Evolutionary conservation across 1,284 basidiomycete species (phyloP).

Genomic region (Somion occarium): DNA sequence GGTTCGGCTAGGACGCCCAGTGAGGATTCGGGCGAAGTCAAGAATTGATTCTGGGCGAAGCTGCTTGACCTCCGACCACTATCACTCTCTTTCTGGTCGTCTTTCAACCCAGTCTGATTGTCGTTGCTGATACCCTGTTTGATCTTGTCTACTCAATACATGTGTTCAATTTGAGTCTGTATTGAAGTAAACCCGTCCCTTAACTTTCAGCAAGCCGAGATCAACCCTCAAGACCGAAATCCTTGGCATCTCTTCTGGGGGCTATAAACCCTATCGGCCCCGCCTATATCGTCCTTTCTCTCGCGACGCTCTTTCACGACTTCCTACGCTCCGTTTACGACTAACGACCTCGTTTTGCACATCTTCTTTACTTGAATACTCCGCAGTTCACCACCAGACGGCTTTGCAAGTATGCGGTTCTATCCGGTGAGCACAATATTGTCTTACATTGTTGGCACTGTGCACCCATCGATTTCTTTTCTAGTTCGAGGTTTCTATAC

Average conservation of each 20-base stretch:
- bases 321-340: neutral
- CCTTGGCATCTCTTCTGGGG: neutral
- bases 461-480: neutral
- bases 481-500: slow-evolving; percentile 65
- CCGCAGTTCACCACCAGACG: neutral
- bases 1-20: too few relatives aligned
- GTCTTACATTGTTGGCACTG: neutral
- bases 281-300: slow-evolving; percentile 9
- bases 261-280: slow-evolving; percentile 1
- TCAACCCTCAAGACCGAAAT: neutral
- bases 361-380: neutral
- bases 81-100: neutral
- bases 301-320: slow-evolving; percentile 3
- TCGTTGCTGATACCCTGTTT: neutral
- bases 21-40: neutral
- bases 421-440: slow-evolving; percentile 17
- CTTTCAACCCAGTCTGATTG: neutral
- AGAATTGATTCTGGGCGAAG: neutral
- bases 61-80: neutral
- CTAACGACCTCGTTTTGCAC: slow-evolving; percentile 2
- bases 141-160: neutral
- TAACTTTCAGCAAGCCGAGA: neutral
- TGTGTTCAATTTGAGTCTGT: neutral
- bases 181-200: neutral
- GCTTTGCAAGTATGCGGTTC: slow-evolving; percentile 15